These are phyloP conservation scores for Spinellus fusiger DNA, from an alignment of 192 early-diverging fungal genomes.

Conservation along the genomic window DNA sequence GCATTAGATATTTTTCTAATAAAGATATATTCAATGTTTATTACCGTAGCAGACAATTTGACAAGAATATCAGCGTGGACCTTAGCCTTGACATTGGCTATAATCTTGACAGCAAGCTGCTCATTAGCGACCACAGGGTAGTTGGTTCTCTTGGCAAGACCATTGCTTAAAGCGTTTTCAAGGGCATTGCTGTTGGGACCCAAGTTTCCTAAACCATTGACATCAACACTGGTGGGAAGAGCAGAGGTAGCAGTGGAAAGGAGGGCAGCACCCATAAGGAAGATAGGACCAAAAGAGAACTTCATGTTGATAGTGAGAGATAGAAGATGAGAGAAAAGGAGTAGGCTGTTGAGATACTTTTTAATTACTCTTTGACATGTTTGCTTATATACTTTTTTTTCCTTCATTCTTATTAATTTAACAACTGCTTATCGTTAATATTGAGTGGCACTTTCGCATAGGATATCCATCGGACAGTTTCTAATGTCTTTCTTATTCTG, in stretches of 20 bases:
- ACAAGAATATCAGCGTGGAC: constrained; percentile 18
- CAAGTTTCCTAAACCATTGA: neutral
- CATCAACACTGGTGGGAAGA: neutral
- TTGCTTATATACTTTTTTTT: too few relatives aligned
- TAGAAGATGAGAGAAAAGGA: neutral
- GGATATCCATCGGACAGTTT: too few relatives aligned
- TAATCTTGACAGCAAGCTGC: constrained; percentile 12
- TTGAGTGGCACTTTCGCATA: too few relatives aligned
- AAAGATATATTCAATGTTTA: too few relatives aligned
- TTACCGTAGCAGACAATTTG: constrained; percentile 17
- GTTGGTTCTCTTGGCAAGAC: constrained; percentile 5
- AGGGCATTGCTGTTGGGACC: neutral
- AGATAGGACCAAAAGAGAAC: neutral
- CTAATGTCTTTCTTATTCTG: too few relatives aligned
- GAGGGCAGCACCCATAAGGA: neutral
- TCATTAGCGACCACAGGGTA: constrained; percentile 7
- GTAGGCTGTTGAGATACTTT: too few relatives aligned
- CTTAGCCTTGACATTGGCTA: constrained; percentile 20
- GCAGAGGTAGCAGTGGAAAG: neutral
- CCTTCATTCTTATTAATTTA: too few relatives aligned
- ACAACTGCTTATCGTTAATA: too few relatives aligned
- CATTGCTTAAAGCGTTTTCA: neutral
- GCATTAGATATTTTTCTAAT: too few relatives aligned
- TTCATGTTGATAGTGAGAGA: constrained; percentile 3
- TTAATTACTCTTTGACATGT: too few relatives aligned